Evolutionary conservation across 176 grass and related monocot genomes (phyloP), one percentile per base, ranked within the genome.

Genomic region (Carex myosuroides): DNA sequence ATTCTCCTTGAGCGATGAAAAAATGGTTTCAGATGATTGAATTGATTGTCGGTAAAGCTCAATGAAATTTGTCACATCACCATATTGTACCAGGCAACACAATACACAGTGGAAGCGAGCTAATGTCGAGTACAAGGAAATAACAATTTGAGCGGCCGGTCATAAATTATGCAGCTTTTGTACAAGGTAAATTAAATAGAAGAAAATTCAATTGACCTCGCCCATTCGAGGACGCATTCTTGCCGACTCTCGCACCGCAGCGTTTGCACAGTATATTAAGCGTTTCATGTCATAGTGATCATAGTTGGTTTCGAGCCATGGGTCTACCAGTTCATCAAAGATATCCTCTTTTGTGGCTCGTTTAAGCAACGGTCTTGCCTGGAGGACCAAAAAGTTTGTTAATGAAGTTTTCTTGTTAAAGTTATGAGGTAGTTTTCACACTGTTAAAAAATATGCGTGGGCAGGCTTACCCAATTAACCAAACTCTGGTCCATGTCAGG

Each of bases 231-330:
- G 91, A 13, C 95, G 95, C 55, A 85, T 92, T 48, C 59, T 84
- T 82, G 91, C 90, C 13, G 84, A 88, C 1, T 94, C 81, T 50
- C 95, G 90, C 18, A 94, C 91, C 20, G 92, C 91, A 46, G 92
- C 95, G 16, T 89, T 89, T 9, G 92, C 95, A 71, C 95, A 98
- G 6, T 88, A 86, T 82, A 93, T 32, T 61, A 98, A 75, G 39
- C 89, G 92, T 60, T 29, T 18, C 92, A 98, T 98, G 60, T 94
- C 91, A 79, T 91, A 84, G 13, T 91, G 84, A 79, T 93, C 86
- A 57, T 91, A 98, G 74, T 90, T 88, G 24, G 72, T 71, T 55
- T 88, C 86, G 6, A 98, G 84, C 57, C 22, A 69, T 30, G 73
- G 79, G 74, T 98, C 95, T 22, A 94, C 65, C 13, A 94, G 79